A percentile compares a stretch with the other conserved stretches of the same genome.
phyloP scores from a whole-genome alignment of 2,329 filamentous ascomycete genomes.

The Aspergillus ochraceus region DNA sequence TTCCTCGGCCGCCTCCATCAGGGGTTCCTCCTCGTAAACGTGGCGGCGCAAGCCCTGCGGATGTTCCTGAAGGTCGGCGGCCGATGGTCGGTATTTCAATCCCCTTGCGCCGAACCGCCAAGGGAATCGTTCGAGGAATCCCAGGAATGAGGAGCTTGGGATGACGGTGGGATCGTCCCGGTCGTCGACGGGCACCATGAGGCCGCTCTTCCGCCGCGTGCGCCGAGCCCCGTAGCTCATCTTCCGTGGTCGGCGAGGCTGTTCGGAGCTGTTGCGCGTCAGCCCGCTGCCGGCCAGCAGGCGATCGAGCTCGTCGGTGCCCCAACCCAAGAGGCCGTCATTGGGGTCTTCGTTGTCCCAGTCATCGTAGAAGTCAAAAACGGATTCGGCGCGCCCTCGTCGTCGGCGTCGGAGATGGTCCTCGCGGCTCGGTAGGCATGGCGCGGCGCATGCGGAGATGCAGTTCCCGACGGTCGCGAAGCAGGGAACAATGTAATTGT shows the following conservation, averaged over 20 bases:
- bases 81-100: constrained; percentile 84
- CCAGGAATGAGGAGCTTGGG: constrained; percentile 78
- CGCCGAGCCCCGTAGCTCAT: constrained; percentile 87
- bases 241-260: constrained; percentile 71
- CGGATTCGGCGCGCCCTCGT: constrained; percentile 70
- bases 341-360: constrained; percentile 72
- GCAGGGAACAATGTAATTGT: constrained; percentile 82
- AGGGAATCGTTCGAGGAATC: constrained; percentile 79
- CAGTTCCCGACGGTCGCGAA: constrained; percentile 66
- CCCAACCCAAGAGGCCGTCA: constrained; percentile 70
- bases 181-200: constrained; percentile 48
- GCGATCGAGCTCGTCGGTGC: constrained; percentile 81
- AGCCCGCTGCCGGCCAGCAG: constrained; percentile 68
- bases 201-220: constrained; percentile 58
- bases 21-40: constrained; percentile 64
- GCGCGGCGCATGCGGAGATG: constrained; percentile 68
- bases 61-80: constrained; percentile 86
- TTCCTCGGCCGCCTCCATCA: constrained; percentile 65
- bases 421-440: constrained; percentile 67
- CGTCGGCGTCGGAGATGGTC: constrained; percentile 72
- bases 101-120: constrained; percentile 79
- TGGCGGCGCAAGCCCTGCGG: constrained; percentile 57
- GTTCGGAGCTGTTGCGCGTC: constrained; percentile 47
- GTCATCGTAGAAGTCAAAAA: constrained; percentile 97
- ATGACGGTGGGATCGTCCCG: constrained; percentile 80